A percentile compares a stretch with the other conserved stretches of the same genome.
These are phyloP conservation scores for Lactifluus subvellereus DNA, from an alignment of 768 basidiomycete species.

Conservation along the genomic window DNA sequence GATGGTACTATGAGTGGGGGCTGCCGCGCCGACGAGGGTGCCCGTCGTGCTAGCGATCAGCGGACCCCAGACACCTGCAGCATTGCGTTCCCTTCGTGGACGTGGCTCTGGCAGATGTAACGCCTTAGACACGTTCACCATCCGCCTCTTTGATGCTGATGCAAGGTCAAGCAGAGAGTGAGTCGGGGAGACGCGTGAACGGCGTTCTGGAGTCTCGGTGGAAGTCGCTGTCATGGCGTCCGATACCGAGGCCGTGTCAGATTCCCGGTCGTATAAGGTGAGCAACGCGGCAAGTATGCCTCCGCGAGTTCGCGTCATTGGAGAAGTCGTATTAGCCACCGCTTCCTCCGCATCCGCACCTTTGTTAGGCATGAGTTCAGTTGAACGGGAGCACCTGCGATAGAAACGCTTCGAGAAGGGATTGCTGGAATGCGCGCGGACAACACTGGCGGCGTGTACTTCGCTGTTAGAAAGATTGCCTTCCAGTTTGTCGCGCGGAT, in stretches of 20 bases:
- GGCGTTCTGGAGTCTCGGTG: slow-evolving; percentile 27
- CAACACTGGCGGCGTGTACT: slow-evolving; percentile 38
- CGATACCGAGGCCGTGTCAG: slow-evolving; percentile 12
- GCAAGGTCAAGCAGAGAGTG: slow-evolving; percentile 18
- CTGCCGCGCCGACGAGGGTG: slow-evolving; percentile 55
- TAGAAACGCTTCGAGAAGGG: slow-evolving; percentile 11
- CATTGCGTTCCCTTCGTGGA: slow-evolving; percentile 40
- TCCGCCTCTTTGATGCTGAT: slow-evolving; percentile 7
- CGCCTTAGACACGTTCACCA: slow-evolving; percentile 16
- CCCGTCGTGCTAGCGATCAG: slow-evolving; percentile 61
- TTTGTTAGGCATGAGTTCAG: background rate
- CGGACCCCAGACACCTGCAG: slow-evolving; percentile 61
- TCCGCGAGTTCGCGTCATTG: slow-evolving; percentile 29
- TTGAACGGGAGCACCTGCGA: background rate
- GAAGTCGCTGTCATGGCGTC: slow-evolving; percentile 22
- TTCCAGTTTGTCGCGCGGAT: slow-evolving; percentile 27
- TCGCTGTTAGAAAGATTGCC: slow-evolving; percentile 17
- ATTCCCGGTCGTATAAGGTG: slow-evolving; percentile 49
- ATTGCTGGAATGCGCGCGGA: slow-evolving; percentile 37
- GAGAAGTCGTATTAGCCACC: slow-evolving; percentile 15
- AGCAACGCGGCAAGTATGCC: slow-evolving; percentile 65
- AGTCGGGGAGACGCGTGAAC: background rate
- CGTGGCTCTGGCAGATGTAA: slow-evolving; percentile 21
- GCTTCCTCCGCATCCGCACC: slow-evolving; percentile 16
- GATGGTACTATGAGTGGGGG: slow-evolving; percentile 44